Base-by-base conservation (phyloP, 2,329 filamentous ascomycete genomes). In the Sarocladium oryzae region DNA sequence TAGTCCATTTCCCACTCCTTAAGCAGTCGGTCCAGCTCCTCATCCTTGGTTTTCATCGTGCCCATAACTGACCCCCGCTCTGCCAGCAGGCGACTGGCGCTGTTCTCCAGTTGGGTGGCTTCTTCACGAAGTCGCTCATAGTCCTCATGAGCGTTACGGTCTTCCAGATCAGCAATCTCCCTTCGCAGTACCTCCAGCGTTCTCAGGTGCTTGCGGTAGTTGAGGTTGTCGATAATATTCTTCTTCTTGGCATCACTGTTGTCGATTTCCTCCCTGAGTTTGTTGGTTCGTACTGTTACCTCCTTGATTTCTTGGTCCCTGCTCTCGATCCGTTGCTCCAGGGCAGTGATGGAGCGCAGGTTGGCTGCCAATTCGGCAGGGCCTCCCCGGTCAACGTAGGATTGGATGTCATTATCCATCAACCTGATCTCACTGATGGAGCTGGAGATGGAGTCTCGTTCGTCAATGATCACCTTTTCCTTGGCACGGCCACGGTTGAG, bases 191-290 rank as follows among this genome's bases (percentile, higher is more conserved):
- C 73, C 37, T 88, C 77, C 2, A 96, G 75, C 33, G 84, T 77
- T 51, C 82, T 79, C 52, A 82, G 75, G 54, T 88, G 85, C 63
- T 86, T 85, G 53, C 93, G 87, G 65, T 90, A 96, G 55, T 84
- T 84, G 49, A 97, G 72, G 60, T 99, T 99, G 64, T 97, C 90
- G 20, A 76, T 77, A 58, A 99, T 96, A 56, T 88, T 90, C 60
- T 88, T 86, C 69, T 90, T 92, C 52, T 85, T 91, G 53, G 85
- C 82, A 56, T 91, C 87, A 52, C 88, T 87, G 61, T 90, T 89
- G 59, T 84, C 82, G 49, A 91, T 78, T 50, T 89, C 85, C 46
- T 87, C 80, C 56, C 86, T 86, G 49, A 96, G 77, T 58, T 84
- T 84, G 67, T 95, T 93, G 54, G 88, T 82, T 51, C 86, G 79